Conservation (phyloP, 2,329 filamentous ascomycete genomes). For the Talaromyces sp. region DNA sequence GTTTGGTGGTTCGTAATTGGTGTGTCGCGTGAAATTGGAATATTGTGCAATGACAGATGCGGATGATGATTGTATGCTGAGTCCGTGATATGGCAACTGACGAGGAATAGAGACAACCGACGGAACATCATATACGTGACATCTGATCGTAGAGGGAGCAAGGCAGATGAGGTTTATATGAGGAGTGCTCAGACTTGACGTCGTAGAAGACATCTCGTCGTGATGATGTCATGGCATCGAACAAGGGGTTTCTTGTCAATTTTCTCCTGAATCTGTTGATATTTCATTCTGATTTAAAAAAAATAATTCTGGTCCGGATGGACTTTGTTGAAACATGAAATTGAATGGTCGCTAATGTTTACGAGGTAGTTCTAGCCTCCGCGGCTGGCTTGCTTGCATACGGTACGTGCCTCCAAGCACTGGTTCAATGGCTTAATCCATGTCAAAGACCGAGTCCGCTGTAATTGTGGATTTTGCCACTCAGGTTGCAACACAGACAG, state of each 20-base stretch:
- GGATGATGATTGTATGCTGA: background rate
- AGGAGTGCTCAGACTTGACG: background rate
- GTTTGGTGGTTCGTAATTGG: background rate
- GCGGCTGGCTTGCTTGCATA: no score
- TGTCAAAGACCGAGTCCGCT: no score
- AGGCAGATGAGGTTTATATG: background rate
- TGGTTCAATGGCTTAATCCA: no score
- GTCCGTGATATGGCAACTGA: background rate
- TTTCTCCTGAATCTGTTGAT: no score
- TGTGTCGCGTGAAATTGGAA: background rate
- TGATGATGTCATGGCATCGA: conserved; percentile 16
- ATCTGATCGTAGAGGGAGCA: background rate
- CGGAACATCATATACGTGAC: background rate
- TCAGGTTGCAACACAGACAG: no score
- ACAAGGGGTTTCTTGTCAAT: background rate
- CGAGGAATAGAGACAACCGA: background rate
- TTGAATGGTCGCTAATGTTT: no score
- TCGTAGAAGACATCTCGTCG: conserved; percentile 14
- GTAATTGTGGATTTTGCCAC: no score
- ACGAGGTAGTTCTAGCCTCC: no score
- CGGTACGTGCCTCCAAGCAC: no score
- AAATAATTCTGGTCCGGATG: no score
- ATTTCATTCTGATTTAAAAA: no score
- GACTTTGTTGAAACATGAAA: no score
- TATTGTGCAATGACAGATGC: background rate